Percentiles rank a stretch among this genome's conserved stretches.
phyloP scores from a whole-genome alignment of 129 eudicot species.

The Lonicera japonica region DNA sequence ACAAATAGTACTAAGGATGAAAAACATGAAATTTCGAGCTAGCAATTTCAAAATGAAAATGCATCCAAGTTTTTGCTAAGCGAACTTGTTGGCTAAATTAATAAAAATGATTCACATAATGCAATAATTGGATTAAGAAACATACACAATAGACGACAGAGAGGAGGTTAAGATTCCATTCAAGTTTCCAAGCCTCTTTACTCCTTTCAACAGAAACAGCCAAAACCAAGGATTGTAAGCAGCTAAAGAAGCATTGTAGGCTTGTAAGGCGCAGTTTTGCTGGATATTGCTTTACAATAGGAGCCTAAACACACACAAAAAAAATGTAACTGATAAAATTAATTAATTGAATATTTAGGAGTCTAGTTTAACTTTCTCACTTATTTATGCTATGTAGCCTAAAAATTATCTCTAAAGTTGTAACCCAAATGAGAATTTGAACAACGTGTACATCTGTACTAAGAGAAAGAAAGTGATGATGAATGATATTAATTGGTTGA shows the following conservation, averaged over 20 bases:
- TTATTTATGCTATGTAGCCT: no score
- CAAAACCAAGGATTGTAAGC: constrained; percentile 6
- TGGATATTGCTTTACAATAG: constrained; percentile 10
- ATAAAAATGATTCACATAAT: background rate
- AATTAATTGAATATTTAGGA: no score
- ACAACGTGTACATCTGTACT: no score
- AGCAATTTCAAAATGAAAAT: background rate
- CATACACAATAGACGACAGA: constrained; percentile 28
- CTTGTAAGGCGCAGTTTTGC: constrained; percentile 13
- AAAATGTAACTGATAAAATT: no score
- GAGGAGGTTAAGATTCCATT: constrained; percentile 27
- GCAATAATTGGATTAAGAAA: background rate
- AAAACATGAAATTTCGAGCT: no score
- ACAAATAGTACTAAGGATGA: background rate
- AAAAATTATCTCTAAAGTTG: no score
- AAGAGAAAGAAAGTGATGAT: no score
- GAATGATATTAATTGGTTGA: no score
- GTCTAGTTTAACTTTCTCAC: no score
- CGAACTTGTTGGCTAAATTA: background rate
- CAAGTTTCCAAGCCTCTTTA: constrained; percentile 17
- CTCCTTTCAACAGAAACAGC: constrained; percentile 11
- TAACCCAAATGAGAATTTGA: no score
- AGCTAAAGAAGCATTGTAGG: constrained; percentile 15
- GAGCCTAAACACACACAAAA: constrained; percentile 10
- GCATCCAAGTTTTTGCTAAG: background rate